These are phyloP conservation scores for Hordeum pubiflorum DNA, from an alignment of 202 grass and related monocot species.

Conservation along the genomic window DNA sequence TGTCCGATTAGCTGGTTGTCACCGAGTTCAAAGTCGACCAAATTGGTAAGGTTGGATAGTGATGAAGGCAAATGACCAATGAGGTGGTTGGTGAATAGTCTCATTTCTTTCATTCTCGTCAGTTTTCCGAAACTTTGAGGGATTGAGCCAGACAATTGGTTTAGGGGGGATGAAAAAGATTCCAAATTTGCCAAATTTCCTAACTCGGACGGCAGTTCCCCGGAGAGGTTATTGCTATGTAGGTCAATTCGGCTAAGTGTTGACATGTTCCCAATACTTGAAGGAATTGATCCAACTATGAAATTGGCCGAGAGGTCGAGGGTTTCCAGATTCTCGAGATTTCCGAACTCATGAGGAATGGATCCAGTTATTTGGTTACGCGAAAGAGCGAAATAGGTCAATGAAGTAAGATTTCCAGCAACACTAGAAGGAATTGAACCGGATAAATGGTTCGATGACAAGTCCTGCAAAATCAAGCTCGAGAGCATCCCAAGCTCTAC, in stretches of 20 bases:
- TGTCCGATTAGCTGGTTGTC: background rate
- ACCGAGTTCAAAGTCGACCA: background rate
- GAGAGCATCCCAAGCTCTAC: background rate
- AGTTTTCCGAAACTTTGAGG: background rate
- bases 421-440: background rate
- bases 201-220: background rate
- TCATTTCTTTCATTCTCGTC: background rate
- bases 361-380: background rate
- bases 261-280: background rate
- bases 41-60: background rate
- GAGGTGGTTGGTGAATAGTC: background rate
- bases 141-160: background rate
- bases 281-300: background rate
- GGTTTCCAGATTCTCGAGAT: background rate
- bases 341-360: background rate
- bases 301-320: background rate
- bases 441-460: background rate
- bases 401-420: background rate
- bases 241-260: background rate
- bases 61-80: background rate
- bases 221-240: background rate
- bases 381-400: background rate
- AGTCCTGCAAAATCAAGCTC: background rate
- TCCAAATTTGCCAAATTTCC: background rate
- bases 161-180: accelerated